Conservation (phyloP, 164 flowering plant species). For the Dillenia turbinata region DNA sequence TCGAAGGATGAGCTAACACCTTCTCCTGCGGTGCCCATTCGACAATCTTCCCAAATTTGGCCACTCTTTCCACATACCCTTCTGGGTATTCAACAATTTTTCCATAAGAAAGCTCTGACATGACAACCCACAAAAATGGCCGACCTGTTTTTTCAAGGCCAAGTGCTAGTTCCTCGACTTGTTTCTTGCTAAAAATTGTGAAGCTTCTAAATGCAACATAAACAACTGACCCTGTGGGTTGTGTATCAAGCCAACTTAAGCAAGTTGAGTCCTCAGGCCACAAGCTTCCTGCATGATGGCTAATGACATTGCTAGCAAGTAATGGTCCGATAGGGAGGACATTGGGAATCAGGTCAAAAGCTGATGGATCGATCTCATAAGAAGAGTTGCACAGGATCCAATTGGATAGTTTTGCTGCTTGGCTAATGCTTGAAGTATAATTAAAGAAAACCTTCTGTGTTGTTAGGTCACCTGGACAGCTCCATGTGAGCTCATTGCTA, state of each 20-base stretch:
- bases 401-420: background rate
- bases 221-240: conserved; percentile 4
- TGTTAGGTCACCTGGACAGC: background rate
- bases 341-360: background rate
- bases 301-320: background rate
- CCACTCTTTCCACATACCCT: background rate
- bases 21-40: conserved; percentile 6
- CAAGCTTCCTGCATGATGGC: conserved; percentile 6
- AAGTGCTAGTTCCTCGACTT: no score
- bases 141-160: background rate
- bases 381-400: background rate
- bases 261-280: conserved; percentile 7
- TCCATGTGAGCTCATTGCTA: background rate
- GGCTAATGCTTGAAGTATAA: background rate
- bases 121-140: conserved; percentile 10
- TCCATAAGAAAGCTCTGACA: background rate
- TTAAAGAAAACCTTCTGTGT: background rate
- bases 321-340: conserved; percentile 1
- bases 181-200: background rate
- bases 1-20: background rate
- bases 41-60: conserved; percentile 6
- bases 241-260: conserved; percentile 5
- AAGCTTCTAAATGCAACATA: conserved; percentile 7
- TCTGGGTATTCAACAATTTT: background rate
- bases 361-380: background rate